Evolutionary conservation across 164 flowering plant species (phyloP).

Genomic region (Tetracentron sinense): DNA sequence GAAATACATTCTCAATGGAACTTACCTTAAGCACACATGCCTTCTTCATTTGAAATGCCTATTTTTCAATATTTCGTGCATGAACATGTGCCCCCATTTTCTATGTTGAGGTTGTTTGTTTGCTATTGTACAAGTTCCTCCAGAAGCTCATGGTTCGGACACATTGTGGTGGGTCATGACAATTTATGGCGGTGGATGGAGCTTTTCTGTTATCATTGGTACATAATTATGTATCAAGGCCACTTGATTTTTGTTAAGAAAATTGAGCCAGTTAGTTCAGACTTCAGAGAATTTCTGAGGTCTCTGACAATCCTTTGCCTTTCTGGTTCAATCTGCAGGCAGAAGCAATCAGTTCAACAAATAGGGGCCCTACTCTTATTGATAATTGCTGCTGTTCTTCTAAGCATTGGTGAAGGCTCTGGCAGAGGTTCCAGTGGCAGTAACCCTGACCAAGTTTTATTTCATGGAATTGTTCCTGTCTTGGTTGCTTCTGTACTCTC

Average conservation of each 20-base stretch:
- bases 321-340: conserved; percentile 39
- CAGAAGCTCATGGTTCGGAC: not conserved
- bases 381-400: conserved; percentile 83
- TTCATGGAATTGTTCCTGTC: conserved; percentile 89
- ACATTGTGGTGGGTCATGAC: too few relatives aligned
- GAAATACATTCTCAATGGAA: too few relatives aligned
- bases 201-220: not conserved
- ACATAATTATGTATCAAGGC: not conserved
- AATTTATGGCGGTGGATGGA: not conserved
- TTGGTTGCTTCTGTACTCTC: conserved; percentile 97
- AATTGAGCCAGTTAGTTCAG: too few relatives aligned
- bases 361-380: conserved; percentile 85
- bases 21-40: too few relatives aligned
- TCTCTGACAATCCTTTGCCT: conserved; percentile 12
- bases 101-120: not conserved
- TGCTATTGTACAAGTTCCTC: not conserved
- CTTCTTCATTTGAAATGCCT: too few relatives aligned
- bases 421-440: conserved; percentile 53
- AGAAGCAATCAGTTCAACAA: conserved; percentile 83
- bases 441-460: conserved; percentile 56
- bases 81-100: not conserved
- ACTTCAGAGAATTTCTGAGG: conserved; percentile 7
- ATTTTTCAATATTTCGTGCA: not conserved
- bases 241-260: too few relatives aligned
- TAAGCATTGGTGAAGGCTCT: conserved; percentile 95